Evolutionary conservation across 2,329 filamentous ascomycete species (phyloP).

Genomic region (Colletotrichum agaves): DNA sequence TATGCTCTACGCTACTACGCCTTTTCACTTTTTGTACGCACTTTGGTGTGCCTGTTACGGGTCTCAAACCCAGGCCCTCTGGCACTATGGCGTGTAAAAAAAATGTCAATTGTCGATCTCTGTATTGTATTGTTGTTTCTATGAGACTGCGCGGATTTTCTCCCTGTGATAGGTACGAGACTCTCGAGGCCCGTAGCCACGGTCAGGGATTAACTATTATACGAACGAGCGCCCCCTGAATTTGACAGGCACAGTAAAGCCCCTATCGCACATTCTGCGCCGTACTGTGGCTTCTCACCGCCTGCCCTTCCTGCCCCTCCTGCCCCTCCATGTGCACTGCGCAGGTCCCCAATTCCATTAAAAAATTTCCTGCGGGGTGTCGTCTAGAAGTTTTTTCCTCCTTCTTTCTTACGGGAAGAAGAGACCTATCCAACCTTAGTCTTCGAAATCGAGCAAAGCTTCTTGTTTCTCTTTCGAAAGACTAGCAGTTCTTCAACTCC

Average conservation of each 20-base stretch:
- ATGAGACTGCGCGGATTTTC: no score
- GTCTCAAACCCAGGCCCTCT: no score
- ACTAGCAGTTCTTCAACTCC: constrained; percentile 47
- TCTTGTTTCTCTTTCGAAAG: constrained; percentile 44
- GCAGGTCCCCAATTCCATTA: constrained; percentile 38
- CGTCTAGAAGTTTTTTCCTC: constrained; percentile 49
- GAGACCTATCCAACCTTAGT: constrained; percentile 48
- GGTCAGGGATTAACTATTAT: neutral
- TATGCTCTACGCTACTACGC: no score
- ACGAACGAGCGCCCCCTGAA: no score
- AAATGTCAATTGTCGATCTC: no score
- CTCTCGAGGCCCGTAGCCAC: neutral
- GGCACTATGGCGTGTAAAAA: no score
- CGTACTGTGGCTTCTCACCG: constrained; percentile 30
- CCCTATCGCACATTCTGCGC: neutral
- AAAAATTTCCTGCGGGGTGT: constrained; percentile 53
- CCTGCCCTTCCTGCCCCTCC: constrained; percentile 34
- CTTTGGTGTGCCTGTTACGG: no score
- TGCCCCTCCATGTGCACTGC: constrained; percentile 27
- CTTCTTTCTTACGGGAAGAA: constrained; percentile 65
- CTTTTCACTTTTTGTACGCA: no score
- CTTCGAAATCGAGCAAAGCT: constrained; percentile 44
- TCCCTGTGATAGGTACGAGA: no score
- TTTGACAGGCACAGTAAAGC: constrained; percentile 29
- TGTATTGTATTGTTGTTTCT: no score